Evolutionary conservation across 2,329 filamentous ascomycete genomes (phyloP), one percentile per base, ranked within the genome.

Genomic region (Cordyceps farinosa): DNA sequence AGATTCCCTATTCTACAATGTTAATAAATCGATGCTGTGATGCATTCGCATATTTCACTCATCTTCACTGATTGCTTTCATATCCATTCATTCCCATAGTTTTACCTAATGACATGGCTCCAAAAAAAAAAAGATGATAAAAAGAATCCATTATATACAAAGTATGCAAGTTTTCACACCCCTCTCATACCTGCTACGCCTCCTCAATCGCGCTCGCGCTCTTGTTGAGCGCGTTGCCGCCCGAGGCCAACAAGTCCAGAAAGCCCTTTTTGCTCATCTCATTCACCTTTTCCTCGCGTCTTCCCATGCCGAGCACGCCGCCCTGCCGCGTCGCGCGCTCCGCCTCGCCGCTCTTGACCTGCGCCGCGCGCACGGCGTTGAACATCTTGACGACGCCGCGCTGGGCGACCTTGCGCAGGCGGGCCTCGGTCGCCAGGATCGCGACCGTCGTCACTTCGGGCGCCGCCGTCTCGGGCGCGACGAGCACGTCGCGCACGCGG

Each of bases 261-360:
- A 98, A 99, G 0, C 94, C 93, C 79, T 97, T 91, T 80, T 96
- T 96, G 75, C 90, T 96, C 88, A 99, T 95, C 81, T 98, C 93
- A 68, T 91, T 95, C 59, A 96, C 82, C 79, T 90, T 92, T 77
- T 96, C 92, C 77, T 96, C 90, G 67, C 92, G 86, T 75, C 90
- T 87, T 66, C 84, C 85, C 71, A 92, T 87, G 1, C 94, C 94
- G 38, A 97, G 84, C 0, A 96, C 80, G 3, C 92, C 90, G 65
- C 88, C 85, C 68, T 86, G 87, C 75, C 85, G 85, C 55, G 87
- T 84, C 67, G 86, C 85, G 74, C 82, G 86, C 72, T 90, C 88
- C 5, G 92, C 90, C 76, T 94, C 88, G 64, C 89, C 85, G 2
- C 90, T 93, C 76, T 93, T 91, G 63, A 97, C 90, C 77, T 99